Evolutionary conservation across 805 yeast species (phyloP).

Genomic region (Candida qinlingensis): DNA sequence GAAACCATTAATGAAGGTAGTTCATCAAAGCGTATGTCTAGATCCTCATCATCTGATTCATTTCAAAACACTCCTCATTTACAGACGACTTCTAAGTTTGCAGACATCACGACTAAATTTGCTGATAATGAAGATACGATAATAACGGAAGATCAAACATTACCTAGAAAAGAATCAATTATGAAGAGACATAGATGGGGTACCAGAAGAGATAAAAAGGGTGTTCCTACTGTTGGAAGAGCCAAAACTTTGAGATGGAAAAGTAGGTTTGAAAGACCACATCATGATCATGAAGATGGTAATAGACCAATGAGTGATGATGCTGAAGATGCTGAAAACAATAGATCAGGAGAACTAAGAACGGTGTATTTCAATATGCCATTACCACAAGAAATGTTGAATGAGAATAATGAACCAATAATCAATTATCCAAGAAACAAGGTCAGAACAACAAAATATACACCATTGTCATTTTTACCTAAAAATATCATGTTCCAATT

Average conservation of each 20-base stretch:
- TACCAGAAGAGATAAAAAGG: conserved; percentile 72
- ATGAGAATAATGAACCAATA: conserved; percentile 8
- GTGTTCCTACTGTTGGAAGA: conserved; percentile 56
- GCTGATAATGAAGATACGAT: conserved; percentile 16
- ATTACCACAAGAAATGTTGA: conserved; percentile 7
- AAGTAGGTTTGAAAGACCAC: conserved; percentile 27
- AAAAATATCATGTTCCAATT: conserved; percentile 79
- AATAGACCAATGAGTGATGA: conserved; percentile 24
- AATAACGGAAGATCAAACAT: conserved; percentile 8
- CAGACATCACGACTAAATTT: conserved; percentile 5
- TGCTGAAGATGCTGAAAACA: conserved; percentile 28
- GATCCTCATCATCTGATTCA: conserved; percentile 18
- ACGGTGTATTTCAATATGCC: conserved; percentile 10
- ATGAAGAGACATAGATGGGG: conserved; percentile 89
- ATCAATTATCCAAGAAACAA: conserved; percentile 44
- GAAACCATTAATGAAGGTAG: conserved; percentile 14
- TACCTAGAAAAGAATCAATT: conserved; percentile 37
- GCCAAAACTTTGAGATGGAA: conserved; percentile 55
- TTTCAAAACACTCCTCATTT: conserved; percentile 23
- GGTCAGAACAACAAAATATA: conserved; percentile 91
- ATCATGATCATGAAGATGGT: conserved; percentile 26
- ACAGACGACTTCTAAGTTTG: conserved; percentile 20
- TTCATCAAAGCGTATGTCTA: conserved; percentile 12
- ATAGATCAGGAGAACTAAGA: conserved; percentile 33
- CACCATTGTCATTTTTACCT: conserved; percentile 84